Evolutionary conservation across 2,329 filamentous ascomycete species (phyloP), one percentile per base, ranked within the genome.

Genomic region (Xenoacremonium recifei): DNA sequence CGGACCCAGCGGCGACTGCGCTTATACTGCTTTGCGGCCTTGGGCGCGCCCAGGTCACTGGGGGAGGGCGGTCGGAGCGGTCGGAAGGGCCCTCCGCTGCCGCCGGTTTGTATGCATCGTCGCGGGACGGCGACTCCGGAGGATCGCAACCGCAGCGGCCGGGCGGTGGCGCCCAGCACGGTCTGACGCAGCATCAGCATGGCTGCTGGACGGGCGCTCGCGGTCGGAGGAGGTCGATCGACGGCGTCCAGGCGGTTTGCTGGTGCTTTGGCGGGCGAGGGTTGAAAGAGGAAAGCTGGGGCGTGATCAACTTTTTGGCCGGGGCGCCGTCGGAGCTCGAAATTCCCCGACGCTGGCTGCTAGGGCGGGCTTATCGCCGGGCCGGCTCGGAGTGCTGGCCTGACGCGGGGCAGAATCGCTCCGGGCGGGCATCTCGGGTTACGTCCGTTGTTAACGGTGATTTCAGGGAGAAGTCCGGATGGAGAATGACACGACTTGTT

Each of bases 31-130:
- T 85, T 89, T 10, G 87, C 82, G 7, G 79, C 74, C 16, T 71
- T 73, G 1, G 90, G 85, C 40, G 79, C 82, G 38, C 89, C 89
- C 21, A 97, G 77, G 27, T 87, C 87, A 45, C 77, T 78, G 5
- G 91, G 91, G 4, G 87, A 82, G 1, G 90, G 90, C 5, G 91
- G 91, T 0, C 79, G 76, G 54, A 90, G 78, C 12, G 83, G 79
- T 49, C 83, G 73, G 60, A 82, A 88, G 45, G 72, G 71, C 11
- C 67, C 60, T 31, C 29, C n/a, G n/a, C n/a, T n/a, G 6, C 54
- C 54, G 25, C 61, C 55, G 21, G 59, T 60, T 44, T 64, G 64
- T 40, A 64, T 43, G 43, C 52, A 51, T 42, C 60, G 58, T 34
- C 44, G 42, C 30, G 44, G 15, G 80, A 79, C 47, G 79, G 72